These are phyloP conservation scores for Sporothrix mexicana DNA, from an alignment of 2,329 filamentous ascomycete species.

Conservation along the genomic window DNA sequence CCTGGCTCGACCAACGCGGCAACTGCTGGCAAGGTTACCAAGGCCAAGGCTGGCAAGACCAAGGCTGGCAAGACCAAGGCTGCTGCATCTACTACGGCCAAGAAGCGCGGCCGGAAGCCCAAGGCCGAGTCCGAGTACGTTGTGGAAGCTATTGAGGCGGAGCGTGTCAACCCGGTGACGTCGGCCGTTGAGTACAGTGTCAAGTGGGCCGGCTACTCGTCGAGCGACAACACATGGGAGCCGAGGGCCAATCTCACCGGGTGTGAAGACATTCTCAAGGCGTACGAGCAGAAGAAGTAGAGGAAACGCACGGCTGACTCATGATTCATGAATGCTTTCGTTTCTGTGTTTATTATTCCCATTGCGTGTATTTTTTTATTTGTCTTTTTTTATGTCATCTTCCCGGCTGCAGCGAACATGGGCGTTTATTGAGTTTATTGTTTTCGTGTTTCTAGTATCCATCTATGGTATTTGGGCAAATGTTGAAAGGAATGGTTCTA, in stretches of 20 bases:
- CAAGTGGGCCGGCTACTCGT: constrained; percentile 59
- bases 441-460: not conserved
- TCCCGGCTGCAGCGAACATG: not conserved
- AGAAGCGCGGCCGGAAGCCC: constrained; percentile 32
- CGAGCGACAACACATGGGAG: constrained; percentile 60
- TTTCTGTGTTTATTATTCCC: no score
- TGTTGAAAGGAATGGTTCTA: not conserved
- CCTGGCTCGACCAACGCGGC: not conserved
- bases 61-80: constrained; percentile 33
- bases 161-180: constrained; percentile 47
- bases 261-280: constrained; percentile 47
- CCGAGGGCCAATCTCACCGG: constrained; percentile 52
- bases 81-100: constrained; percentile 10
- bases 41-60: constrained; percentile 29
- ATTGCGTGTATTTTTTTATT: not conserved
- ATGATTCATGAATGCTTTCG: not conserved
- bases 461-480: not conserved
- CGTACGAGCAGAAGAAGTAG: constrained; percentile 45
- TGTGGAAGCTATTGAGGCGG: constrained; percentile 56
- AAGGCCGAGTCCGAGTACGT: constrained; percentile 48
- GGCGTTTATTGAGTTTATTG: not conserved
- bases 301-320: not conserved
- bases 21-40: not conserved
- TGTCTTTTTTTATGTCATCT: constrained; percentile 4
- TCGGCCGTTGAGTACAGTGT: constrained; percentile 54